Base-by-base conservation (phyloP, 768 basidiomycete species). In the Boletus rubropictus region DNA sequence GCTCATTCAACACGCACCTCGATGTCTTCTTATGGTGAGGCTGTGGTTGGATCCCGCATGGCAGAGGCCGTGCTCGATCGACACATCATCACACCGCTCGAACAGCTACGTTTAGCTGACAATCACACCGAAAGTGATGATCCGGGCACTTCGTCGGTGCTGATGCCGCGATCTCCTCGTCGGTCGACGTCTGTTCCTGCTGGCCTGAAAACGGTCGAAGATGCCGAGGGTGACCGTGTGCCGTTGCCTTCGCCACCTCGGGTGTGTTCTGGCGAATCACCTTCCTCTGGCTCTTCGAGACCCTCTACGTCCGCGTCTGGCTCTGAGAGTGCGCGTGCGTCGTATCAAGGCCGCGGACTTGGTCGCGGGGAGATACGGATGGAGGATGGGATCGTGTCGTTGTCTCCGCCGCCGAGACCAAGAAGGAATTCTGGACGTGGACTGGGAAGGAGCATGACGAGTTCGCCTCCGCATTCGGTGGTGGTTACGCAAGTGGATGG, bases 1-100 rank as follows among this genome's bases (percentile, higher is more conserved):
- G 70, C 78, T 0, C 65, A 69, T 42, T 76, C 76, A 1, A 63
- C 71, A 0, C 72, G 72, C 9, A 83, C 82, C 1, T 84, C 82
- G 0, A 61, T 74, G 0, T 80, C 83, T 0, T 85, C 85, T 3
- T 73, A 71, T 33, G 75, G 73, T 0, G 74, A 74, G 4, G 69
- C 49, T 34, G 15, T 72, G 21, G 51, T 60, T 0, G 54, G 46
- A 0, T 66, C 76, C 2, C 76, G 74, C 2, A 36, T 72, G 36
- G 74, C 76, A 5, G 62, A 58, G 14, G 9, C 52, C 18, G 40
- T 52, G 4, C 55, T 68, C 7, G 57, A 59, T 1, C 72, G 74
- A 46, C 76, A 77, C 50, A 84, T 83, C 57, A 59, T 84, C 15
- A 64, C 80, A 1, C 82, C 81, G 0, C 69, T 67, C 15, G 79